phyloP scores from a whole-genome alignment of 2,329 filamentous ascomycete genomes.

The Leptographium procerum region DNA sequence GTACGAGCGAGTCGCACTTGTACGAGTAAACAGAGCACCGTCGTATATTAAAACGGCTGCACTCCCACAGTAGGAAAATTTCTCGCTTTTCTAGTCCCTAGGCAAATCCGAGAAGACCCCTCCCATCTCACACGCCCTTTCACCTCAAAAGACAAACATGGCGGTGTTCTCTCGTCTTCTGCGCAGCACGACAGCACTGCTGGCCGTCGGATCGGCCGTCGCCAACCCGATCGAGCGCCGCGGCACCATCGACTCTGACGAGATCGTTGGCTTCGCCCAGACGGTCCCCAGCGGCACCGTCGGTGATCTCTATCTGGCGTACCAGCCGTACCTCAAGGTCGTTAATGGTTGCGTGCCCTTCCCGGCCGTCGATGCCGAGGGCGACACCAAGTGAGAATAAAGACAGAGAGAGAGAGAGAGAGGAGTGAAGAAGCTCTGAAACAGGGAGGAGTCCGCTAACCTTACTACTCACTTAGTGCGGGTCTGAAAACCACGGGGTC shows the following conservation, averaged over 20 bases:
- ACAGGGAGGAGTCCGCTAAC: not conserved
- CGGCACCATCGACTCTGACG: slow-evolving; percentile 18
- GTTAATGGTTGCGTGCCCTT: slow-evolving; percentile 52
- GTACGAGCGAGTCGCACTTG: not conserved
- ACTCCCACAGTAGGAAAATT: not conserved
- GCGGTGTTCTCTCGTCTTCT: slow-evolving; percentile 6
- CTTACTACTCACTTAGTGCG: slow-evolving; percentile 14
- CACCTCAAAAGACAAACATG: not conserved
- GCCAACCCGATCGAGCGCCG: slow-evolving; percentile 12
- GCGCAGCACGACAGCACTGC: not conserved
- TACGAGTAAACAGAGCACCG: not conserved
- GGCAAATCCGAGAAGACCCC: not conserved
- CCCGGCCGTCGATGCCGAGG: slow-evolving; percentile 45
- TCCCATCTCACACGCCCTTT: not conserved
- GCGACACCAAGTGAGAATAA: slow-evolving; percentile 39
- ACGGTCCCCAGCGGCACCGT: slow-evolving; percentile 34
- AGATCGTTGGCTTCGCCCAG: slow-evolving; percentile 40
- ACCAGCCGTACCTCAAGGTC: slow-evolving; percentile 44
- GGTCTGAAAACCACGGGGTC: slow-evolving; percentile 22
- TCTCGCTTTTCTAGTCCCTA: not conserved
- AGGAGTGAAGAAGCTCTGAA: too few species aligned
- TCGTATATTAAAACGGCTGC: not conserved
- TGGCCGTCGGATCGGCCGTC: not conserved
- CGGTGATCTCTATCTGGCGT: slow-evolving; percentile 40
- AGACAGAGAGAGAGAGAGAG: too few species aligned